Conservation (phyloP, 1,284 basidiomycete species). For the Tylopilus sp. region DNA sequence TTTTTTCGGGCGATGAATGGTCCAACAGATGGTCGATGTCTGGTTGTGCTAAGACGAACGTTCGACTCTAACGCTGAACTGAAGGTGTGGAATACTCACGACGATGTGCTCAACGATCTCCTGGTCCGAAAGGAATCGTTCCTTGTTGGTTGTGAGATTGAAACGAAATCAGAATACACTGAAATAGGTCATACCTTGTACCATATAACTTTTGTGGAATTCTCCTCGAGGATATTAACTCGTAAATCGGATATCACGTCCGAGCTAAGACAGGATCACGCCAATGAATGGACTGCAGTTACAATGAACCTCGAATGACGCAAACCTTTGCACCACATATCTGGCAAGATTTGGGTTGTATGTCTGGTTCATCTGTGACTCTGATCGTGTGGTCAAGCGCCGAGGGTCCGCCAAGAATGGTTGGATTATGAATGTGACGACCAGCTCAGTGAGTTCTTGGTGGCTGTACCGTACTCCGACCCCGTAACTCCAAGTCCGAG, state of each 20-base stretch:
- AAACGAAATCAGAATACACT: background rate
- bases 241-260: constrained; percentile 72
- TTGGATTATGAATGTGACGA: constrained; percentile 15
- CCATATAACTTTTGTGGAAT: constrained; percentile 59
- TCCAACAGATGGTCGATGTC: constrained; percentile 63
- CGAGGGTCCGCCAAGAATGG: background rate
- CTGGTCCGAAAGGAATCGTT: constrained; percentile 65
- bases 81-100: constrained; percentile 39
- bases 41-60: constrained; percentile 51
- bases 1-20: constrained; percentile 67
- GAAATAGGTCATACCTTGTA: constrained; percentile 53
- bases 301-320: background rate
- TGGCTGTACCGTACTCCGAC: constrained; percentile 18
- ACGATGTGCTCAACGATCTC: constrained; percentile 73
- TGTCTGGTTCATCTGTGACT: constrained; percentile 16
- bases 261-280: constrained; percentile 42
- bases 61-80: background rate
- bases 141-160: constrained; percentile 40
- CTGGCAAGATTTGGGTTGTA: constrained; percentile 31
- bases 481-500: no score
- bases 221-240: constrained; percentile 60
- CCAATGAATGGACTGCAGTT: background rate
- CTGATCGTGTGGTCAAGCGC: background rate
- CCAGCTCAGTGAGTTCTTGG: background rate
- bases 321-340: constrained; percentile 36